Percentiles rank a stretch among this genome's conserved stretches.
phyloP scores from a whole-genome alignment of 2,329 filamentous ascomycete species.

The Didymella segeticola region DNA sequence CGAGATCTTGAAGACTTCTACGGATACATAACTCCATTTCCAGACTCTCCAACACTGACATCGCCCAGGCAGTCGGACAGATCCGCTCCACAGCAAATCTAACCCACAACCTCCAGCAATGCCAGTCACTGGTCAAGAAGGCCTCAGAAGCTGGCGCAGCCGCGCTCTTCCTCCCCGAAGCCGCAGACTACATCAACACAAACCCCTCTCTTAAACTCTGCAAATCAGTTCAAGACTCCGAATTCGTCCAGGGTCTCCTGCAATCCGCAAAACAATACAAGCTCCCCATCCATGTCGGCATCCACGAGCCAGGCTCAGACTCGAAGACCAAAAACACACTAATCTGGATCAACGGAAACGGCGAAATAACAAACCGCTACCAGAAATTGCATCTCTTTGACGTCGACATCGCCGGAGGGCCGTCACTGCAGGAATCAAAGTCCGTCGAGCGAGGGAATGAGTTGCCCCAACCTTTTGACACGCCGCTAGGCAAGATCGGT shows the following conservation, averaged over 20 bases:
- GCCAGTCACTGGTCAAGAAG: slow-evolving; percentile 72
- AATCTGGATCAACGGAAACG: slow-evolving; percentile 69
- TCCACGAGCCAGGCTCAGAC: slow-evolving; percentile 65
- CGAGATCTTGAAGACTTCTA: neutral
- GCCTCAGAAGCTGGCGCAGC: slow-evolving; percentile 79
- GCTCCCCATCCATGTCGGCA: slow-evolving; percentile 82
- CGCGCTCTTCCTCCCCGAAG: slow-evolving; percentile 91
- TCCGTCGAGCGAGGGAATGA: slow-evolving; percentile 64
- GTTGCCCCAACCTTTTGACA: slow-evolving; percentile 75
- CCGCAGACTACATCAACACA: slow-evolving; percentile 82
- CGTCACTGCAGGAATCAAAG: slow-evolving; percentile 67
- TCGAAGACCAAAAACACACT: slow-evolving; percentile 68
- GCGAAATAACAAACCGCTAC: slow-evolving; percentile 69
- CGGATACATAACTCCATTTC: neutral
- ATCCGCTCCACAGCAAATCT: slow-evolving; percentile 84
- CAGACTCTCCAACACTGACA: neutral
- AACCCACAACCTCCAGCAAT: slow-evolving; percentile 80
- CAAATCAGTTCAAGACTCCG: slow-evolving; percentile 67
- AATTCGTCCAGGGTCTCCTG: slow-evolving; percentile 79
- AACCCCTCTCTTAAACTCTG: slow-evolving; percentile 73
- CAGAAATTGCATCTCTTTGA: slow-evolving; percentile 95
- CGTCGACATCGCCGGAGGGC: slow-evolving; percentile 64
- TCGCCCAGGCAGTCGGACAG: slow-evolving; percentile 78
- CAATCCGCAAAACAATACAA: slow-evolving; percentile 67
- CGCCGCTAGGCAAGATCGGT: slow-evolving; percentile 76